Evolutionary conservation across 2,329 filamentous ascomycete species (phyloP).

Genomic region (Phialophora tarda): DNA sequence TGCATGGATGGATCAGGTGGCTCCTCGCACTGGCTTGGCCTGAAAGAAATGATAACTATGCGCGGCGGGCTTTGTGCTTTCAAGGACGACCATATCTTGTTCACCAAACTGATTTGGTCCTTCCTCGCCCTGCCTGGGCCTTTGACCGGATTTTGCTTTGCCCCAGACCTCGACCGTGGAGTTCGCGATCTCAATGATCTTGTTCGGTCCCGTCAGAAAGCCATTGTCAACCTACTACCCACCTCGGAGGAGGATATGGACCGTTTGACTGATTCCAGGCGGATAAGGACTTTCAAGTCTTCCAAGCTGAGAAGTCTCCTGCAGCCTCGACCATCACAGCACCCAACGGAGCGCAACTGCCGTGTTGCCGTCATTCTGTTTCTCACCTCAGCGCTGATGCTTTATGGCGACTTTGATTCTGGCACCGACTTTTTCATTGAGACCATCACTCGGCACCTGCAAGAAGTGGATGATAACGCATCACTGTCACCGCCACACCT

Average conservation of each 20-base stretch:
- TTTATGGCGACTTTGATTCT: constrained; percentile 16
- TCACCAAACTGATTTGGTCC: constrained; percentile 16
- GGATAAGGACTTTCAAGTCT: constrained; percentile 7
- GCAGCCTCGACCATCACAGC: constrained; percentile 2
- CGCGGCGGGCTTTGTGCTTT: constrained; percentile 11
- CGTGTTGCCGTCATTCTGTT: constrained; percentile 16
- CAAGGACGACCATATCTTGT: constrained; percentile 11
- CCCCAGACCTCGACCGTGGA: not conserved
- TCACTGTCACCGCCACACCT: constrained; percentile 12
- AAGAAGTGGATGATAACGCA: constrained; percentile 10
- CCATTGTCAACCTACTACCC: constrained; percentile 11
- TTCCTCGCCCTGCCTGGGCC: constrained; percentile 15
- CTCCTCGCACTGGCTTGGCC: constrained; percentile 10
- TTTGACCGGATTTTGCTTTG: constrained; percentile 14
- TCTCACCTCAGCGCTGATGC: constrained; percentile 15
- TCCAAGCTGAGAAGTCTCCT: constrained; percentile 10
- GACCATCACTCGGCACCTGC: constrained; percentile 7
- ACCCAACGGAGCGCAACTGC: constrained; percentile 11
- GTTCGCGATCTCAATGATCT: constrained; percentile 13
- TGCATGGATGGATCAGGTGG: constrained; percentile 11
- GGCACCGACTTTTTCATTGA: constrained; percentile 14
- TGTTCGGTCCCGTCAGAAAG: constrained; percentile 15
- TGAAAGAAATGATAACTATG: constrained; percentile 11
- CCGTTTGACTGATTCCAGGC: constrained; percentile 9
- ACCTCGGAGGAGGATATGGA: constrained; percentile 20